phyloP scores from a whole-genome alignment of 306 rosid species.

The Medicago lupulina region DNA sequence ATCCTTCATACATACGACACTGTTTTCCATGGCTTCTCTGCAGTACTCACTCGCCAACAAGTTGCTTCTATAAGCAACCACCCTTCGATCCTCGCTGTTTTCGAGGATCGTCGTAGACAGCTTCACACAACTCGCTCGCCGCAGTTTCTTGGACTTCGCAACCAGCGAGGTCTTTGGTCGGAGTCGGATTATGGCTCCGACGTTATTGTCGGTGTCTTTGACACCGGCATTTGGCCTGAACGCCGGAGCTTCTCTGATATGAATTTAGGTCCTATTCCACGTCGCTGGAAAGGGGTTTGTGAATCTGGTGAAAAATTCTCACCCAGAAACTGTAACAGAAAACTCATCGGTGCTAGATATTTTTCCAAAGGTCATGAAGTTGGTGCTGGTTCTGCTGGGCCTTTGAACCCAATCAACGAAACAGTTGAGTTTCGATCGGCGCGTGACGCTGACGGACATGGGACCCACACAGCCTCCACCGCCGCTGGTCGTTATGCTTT shows the following conservation, averaged over 20 bases:
- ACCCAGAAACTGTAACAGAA: slow-evolving; percentile 62
- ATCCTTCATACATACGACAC: slow-evolving; percentile 79
- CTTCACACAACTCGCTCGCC: slow-evolving; percentile 98
- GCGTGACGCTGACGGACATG: slow-evolving; percentile 93
- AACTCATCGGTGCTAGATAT: slow-evolving; percentile 79
- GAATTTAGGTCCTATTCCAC: slow-evolving; percentile 76
- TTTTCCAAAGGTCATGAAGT: slow-evolving; percentile 87
- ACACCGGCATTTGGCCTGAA: slow-evolving; percentile 92
- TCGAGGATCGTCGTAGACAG: slow-evolving; percentile 72
- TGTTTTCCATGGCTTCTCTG: slow-evolving; percentile 91
- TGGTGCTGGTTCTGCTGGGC: slow-evolving; percentile 54
- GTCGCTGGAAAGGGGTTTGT: slow-evolving; percentile 83
- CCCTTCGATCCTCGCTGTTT: slow-evolving; percentile 74
- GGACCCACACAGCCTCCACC: slow-evolving; percentile 93
- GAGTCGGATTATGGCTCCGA: slow-evolving; percentile 93
- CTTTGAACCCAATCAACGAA: slow-evolving; percentile 61
- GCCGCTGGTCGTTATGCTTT: slow-evolving; percentile 79
- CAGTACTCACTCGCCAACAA: slow-evolving; percentile 55
- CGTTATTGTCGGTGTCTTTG: slow-evolving; percentile 76
- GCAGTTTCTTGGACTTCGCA: slow-evolving; percentile 86
- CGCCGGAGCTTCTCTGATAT: slow-evolving; percentile 77
- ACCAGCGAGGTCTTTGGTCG: slow-evolving; percentile 92
- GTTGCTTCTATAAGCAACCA: slow-evolving; percentile 49
- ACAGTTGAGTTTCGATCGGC: slow-evolving; percentile 83
- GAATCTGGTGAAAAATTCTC: slow-evolving; percentile 67